Conservation (phyloP, 73 alveolate genomes). For the Effrenium voratum region DNA sequence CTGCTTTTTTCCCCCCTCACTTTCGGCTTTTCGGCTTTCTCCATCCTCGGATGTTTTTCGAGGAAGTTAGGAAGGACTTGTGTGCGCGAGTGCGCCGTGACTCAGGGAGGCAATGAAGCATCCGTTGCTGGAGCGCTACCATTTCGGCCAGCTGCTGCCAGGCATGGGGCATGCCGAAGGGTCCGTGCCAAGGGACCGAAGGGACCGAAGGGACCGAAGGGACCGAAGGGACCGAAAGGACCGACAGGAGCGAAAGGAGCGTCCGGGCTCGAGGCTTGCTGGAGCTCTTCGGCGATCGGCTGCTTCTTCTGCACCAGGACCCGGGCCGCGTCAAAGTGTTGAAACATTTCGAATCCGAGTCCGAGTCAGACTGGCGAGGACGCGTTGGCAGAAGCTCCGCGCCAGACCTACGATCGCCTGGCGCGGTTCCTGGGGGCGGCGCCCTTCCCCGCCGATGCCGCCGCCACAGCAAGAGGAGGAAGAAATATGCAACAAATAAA, state of each 20-base stretch:
- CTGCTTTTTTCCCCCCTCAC: neutral
- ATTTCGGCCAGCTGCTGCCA: neutral
- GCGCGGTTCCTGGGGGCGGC: neutral
- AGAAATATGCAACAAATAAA: too few relatives aligned
- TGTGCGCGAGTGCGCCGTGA: too few relatives aligned
- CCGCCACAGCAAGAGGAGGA: too few relatives aligned
- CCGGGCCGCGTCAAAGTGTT: too few relatives aligned
- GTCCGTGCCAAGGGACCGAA: too few relatives aligned
- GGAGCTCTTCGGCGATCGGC: neutral
- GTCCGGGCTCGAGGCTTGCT: neutral
- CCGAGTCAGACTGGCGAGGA: neutral
- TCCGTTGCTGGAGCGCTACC: conserved; percentile 5
- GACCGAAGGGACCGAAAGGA: too few relatives aligned
- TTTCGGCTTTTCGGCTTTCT: neutral
- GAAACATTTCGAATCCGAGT: too few relatives aligned
- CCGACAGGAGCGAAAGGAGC: too few relatives aligned
- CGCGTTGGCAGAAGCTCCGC: neutral
- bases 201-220: too few relatives aligned
- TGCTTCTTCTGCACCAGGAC: neutral
- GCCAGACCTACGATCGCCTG: neutral
- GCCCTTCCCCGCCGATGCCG: neutral
- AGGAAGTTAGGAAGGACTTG: too few relatives aligned
- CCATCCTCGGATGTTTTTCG: too few relatives aligned
- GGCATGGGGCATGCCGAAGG: too few relatives aligned
- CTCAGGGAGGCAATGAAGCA: neutral